Evolutionary conservation across 2,329 filamentous ascomycete species (phyloP), one percentile per base, ranked within the genome.

Genomic region (Exophiala xenobiotica): DNA sequence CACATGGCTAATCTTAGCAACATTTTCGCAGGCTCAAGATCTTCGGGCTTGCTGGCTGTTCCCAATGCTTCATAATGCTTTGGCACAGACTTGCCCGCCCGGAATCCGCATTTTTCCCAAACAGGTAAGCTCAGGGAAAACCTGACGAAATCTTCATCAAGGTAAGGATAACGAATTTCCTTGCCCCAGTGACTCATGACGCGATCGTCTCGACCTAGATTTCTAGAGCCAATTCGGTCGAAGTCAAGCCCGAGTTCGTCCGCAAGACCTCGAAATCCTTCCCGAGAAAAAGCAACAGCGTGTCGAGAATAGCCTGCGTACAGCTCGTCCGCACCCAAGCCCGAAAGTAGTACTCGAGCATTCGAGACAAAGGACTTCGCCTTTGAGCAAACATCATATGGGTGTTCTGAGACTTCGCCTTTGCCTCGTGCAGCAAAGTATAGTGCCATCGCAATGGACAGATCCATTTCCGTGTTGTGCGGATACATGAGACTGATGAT

Each of bases 381-480:
- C 2, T 27, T 9, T 18, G 43, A 7, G 18, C 19, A 11, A 19
- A 29, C 12, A 29, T 12, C 12, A 8, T 37, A 11, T 18, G 26
- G 9, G n/a, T 39, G 35, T 41, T 52, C 23, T 18, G 27, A 39
- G 2, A 46, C 6, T 14, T 67, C 59, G 0, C 86, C 89, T 44
- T 73, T 68, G 1, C 90, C 92, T 31, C 90, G 81, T 0, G 92
- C 85, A 4, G 93, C 90, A 72, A 99, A 99, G 68, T 96, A 97
- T n/a, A 99, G 76, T 0, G 93, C 93, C 61, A 81, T 86, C 0
- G 88, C 87, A 62, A 99, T 99, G 3, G 93, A 99, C 1, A 99
- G 77, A 64, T 99, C 93, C 93, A 99, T 99, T 70, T 99, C 93
- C 0, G 93, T 99, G 60, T 96, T 92, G 69, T 99, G 93, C 0